These are phyloP conservation scores for Oryza rufipogon DNA, from an alignment of 176 grass and related monocot species.

Conservation along the genomic window DNA sequence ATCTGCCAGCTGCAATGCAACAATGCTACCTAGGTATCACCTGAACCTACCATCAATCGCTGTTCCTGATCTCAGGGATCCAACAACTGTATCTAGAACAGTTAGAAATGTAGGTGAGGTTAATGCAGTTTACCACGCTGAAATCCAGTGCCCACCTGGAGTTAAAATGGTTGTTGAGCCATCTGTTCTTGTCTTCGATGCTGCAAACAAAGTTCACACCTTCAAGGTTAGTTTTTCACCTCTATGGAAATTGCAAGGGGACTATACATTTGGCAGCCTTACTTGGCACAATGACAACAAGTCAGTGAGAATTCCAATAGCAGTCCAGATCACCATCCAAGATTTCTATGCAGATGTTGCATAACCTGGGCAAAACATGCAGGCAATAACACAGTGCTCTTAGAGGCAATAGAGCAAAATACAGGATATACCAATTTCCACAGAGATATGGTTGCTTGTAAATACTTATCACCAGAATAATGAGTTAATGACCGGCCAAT, in stretches of 20 bases:
- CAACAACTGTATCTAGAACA: neutral
- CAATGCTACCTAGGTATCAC: neutral
- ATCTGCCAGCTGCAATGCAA: neutral
- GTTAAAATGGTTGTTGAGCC: slow-evolving; percentile 42
- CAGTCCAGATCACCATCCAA: neutral
- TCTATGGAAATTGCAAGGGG: slow-evolving; percentile 34
- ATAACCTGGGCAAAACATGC: neutral
- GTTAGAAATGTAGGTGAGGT: slow-evolving; percentile 37
- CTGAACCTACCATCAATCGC: slow-evolving; percentile 42
- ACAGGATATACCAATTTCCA: neutral
- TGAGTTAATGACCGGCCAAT: neutral
- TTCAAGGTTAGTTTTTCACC: slow-evolving; percentile 45
- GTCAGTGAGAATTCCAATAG: slow-evolving; percentile 30
- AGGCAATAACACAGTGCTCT: neutral
- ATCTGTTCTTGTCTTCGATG: slow-evolving; percentile 18
- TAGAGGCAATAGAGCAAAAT: neutral
- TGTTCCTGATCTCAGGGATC: slow-evolving; percentile 29
- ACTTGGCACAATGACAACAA: slow-evolving; percentile 30
- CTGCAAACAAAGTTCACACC: slow-evolving; percentile 1
- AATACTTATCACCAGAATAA: neutral
- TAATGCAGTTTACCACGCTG: slow-evolving; percentile 13
- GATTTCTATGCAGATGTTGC: slow-evolving; percentile 33
- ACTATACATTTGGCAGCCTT: slow-evolving; percentile 44
- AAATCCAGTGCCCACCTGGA: slow-evolving; percentile 27
- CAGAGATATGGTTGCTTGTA: neutral